Evolutionary conservation across 495 filamentous ascomycete species (phyloP), one percentile per base, ranked within the genome.

Genomic region (Talaromyces thailandensis): DNA sequence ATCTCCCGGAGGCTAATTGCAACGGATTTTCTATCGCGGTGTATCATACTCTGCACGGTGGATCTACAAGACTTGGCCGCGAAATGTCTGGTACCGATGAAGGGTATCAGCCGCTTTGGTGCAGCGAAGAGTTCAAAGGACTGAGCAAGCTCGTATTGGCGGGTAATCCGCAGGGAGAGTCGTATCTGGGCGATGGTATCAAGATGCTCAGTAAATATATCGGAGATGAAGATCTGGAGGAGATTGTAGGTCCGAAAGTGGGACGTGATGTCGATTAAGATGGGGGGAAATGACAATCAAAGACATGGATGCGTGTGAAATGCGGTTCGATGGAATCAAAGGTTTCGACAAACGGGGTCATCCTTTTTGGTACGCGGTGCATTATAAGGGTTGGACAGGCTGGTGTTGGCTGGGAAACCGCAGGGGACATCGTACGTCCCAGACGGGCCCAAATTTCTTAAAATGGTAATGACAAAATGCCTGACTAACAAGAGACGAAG

Each of bases 171-270:
- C 14, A 56, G 63, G 63, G 70, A 56, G 70, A 69, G 62, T 67
- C 67, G 51, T 67, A 69, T 50, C 60, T 73, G 58, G 68, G 67
- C 48, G 63, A 66, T 53, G 67, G 70, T 61, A 45, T 65, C 32
- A 68, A 70, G 65, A 62, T 67, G 58, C 58, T 72, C 56, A 70
- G 70, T 68, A 57, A 70, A 60, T 67, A 70, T 65, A 52, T 72
- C 51, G 67, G 60, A 61, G 55, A 63, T 11, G 63, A 69, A 55
- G 70, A 70, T 63, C 57, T 61, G 64, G 16, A 11, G 37, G 40
- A 4, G 43, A 56, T 61, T 40, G 35, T 40, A 40, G 14, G 35
- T 40, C 35, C 35, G 9, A 40, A 14, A 40, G 14, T 0, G 35
- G 35, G 12, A 35, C 9, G 31, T 35, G 9, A 35, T 11, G 7